phyloP scores from a whole-genome alignment of 129 eudicot species.

The Erigeron canadensis region DNA sequence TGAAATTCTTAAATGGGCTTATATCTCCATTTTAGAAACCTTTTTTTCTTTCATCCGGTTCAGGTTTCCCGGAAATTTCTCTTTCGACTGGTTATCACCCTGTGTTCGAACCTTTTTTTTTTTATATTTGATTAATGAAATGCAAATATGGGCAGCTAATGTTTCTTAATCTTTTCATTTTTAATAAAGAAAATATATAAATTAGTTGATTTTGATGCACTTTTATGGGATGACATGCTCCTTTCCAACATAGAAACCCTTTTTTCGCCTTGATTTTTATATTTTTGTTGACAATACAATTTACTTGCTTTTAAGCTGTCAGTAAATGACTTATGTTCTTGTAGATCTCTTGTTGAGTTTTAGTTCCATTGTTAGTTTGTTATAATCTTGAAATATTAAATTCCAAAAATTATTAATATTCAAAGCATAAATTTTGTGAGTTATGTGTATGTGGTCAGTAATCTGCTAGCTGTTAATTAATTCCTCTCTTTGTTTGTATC shows the following conservation, averaged over 20 bases:
- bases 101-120: too few species aligned
- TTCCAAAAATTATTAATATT: conserved; percentile 13
- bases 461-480: conserved; percentile 30
- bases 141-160: neutral
- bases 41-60: too few species aligned
- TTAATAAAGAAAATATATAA: neutral
- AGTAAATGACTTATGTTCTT: conserved; percentile 21
- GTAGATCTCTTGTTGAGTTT: conserved; percentile 36
- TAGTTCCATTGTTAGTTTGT: conserved; percentile 7
- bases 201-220: conserved; percentile 21
- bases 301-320: conserved; percentile 22
- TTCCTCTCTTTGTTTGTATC: conserved; percentile 21
- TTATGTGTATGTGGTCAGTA: conserved; percentile 23
- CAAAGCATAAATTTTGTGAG: conserved; percentile 15
- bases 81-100: too few species aligned
- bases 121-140: too few species aligned
- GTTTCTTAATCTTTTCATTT: neutral
- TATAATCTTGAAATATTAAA: conserved; percentile 16
- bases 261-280: conserved; percentile 15
- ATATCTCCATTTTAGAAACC: too few species aligned
- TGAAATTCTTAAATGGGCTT: neutral
- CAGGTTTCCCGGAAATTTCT: too few species aligned
- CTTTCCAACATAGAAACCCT: conserved; percentile 25
- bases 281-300: conserved; percentile 24
- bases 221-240: conserved; percentile 22